These are phyloP conservation scores for Fusarium denticulatum DNA, from an alignment of 2,329 filamentous ascomycete species.

Conservation along the genomic window DNA sequence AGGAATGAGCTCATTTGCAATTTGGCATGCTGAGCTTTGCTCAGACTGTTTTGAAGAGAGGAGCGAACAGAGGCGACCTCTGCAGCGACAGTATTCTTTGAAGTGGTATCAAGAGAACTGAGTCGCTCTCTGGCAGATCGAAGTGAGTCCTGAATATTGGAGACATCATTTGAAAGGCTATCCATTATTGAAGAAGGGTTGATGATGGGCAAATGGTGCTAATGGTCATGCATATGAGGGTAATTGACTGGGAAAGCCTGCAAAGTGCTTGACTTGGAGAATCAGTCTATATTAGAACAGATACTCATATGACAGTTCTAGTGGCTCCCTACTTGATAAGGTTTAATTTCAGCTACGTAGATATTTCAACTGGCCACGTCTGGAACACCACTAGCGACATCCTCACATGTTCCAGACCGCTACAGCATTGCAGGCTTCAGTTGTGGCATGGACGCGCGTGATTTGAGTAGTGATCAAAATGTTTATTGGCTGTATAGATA, in stretches of 20 bases:
- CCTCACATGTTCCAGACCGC: not conserved
- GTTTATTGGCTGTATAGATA: not conserved
- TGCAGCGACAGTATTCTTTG: not conserved
- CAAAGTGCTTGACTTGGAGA: not conserved
- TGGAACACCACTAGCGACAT: no score
- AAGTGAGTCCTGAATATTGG: not conserved
- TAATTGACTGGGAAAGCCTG: not conserved
- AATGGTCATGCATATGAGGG: not conserved
- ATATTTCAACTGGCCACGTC: not conserved
- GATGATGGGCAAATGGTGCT: not conserved
- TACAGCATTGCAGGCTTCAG: not conserved
- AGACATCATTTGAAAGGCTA: not conserved
- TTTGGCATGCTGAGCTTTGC: not conserved
- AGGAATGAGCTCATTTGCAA: not conserved
- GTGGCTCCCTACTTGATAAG: not conserved
- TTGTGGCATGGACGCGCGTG: not conserved
- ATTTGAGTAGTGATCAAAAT: not conserved
- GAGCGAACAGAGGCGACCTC: not conserved
- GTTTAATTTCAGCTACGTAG: not conserved
- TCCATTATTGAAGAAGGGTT: not conserved
- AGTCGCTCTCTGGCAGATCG: not conserved
- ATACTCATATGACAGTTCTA: not conserved
- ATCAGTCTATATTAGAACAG: not conserved
- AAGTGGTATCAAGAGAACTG: not conserved
- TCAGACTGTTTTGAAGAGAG: not conserved